Evolutionary conservation across 1,284 basidiomycete species (phyloP), one percentile per base, ranked within the genome.

Genomic region (Ceratorhiza oryzae-sativae): DNA sequence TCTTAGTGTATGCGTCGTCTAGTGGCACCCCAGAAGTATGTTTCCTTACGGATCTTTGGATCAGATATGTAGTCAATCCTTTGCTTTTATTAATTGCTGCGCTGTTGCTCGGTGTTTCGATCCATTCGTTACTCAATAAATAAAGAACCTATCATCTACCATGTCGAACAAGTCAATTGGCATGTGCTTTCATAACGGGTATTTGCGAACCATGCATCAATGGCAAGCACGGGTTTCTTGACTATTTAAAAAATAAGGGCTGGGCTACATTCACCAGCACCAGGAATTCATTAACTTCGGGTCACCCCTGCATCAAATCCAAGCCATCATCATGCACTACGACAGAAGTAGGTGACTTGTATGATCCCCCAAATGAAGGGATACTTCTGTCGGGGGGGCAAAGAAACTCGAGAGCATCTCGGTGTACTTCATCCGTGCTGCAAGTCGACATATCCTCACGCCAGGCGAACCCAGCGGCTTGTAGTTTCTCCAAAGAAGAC

Each of bases 401-500:
- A 30, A 67, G 30, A 23, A 53, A 67, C 25, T 53, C 15, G 20
- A 67, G 49, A 15, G 62, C 48, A 42, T 55, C 49, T 23, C n/a
- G 6, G 18, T 67, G 62, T 3, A 25, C 9, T 20, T 53, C 62
- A 20, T 53, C 62, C 27, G n/a, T 15, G 10, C 20, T 34, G 34
- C 62, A 67, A 15, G 25, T 12, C n/a, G 48, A 53, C 49, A 67
- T 53, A 10, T 67, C 49, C 27, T 8, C 20, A 18, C 62, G 62
- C 6, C 62, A 49, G 18, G 32, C 30, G 30, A 53, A 20, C 23
- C 62, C 62, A 20, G 49, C 34, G 13, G 15, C 25, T 18, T n/a
- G 30, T 12, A 67, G 18, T 34, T 53, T 79, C 15, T 83, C 81
- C 70, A 84, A 76, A 1, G 84, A 84, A 3, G 84, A 82, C 23